Percentiles rank a stretch among this genome's conserved stretches.
phyloP scores from a whole-genome alignment of 2,329 filamentous ascomycete genomes.

The Orbilia javanica region DNA sequence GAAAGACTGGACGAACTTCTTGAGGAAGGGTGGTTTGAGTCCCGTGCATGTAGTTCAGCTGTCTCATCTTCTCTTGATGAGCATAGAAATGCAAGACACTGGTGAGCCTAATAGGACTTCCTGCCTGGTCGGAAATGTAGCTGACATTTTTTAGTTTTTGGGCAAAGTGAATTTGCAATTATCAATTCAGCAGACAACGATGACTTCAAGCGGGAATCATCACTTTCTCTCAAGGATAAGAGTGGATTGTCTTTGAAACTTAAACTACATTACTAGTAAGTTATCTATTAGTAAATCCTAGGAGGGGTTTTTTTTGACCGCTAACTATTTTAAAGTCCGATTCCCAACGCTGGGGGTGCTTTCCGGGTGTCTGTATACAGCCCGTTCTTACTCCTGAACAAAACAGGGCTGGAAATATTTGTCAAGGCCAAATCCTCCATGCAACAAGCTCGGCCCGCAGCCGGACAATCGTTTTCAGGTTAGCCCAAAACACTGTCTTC shows the following conservation, averaged over 20 bases:
- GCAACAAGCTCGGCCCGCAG: constrained; percentile 82
- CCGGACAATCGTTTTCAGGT: constrained; percentile 77
- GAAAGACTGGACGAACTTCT: constrained; percentile 98
- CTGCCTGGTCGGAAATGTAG: not conserved
- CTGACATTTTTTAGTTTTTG: constrained; percentile 36
- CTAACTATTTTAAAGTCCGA: constrained; percentile 67
- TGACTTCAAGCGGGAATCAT: constrained; percentile 87
- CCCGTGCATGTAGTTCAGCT: constrained; percentile 97
- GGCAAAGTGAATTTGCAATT: constrained; percentile 88
- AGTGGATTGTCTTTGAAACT: constrained; percentile 83
- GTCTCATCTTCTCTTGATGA: constrained; percentile 90
- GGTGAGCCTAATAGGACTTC: constrained; percentile 68
- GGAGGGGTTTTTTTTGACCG: not conserved
- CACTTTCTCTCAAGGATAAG: constrained; percentile 84
- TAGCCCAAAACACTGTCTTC: constrained; percentile 3
- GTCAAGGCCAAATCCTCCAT: constrained; percentile 91
- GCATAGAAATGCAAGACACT: constrained; percentile 96
- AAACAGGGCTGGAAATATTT: constrained; percentile 88
- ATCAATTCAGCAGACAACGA: constrained; percentile 90
- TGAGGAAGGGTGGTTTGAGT: constrained; percentile 94
- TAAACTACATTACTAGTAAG: constrained; percentile 86
- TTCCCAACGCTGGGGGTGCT: constrained; percentile 91
- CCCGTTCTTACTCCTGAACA: constrained; percentile 94
- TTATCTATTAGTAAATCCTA: not conserved
- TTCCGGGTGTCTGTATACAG: constrained; percentile 97